Evolutionary conservation across 1,284 basidiomycete genomes (phyloP).

Genomic region (Uromyces viciae-fabae): DNA sequence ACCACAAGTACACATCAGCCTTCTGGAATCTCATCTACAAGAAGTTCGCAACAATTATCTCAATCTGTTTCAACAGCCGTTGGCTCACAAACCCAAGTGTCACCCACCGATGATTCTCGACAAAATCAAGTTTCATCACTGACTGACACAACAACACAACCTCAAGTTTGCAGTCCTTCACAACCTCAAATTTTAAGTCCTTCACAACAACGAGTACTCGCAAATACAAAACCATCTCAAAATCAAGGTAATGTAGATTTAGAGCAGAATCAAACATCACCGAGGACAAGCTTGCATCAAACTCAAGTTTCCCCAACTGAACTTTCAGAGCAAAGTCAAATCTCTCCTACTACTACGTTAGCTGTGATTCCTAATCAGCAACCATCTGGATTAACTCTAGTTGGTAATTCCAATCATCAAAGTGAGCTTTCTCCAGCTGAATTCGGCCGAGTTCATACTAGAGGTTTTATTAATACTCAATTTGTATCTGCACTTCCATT

Average conservation of each 20-base stretch:
- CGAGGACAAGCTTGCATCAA: neutral
- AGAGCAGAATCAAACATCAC: neutral
- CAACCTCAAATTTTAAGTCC: neutral
- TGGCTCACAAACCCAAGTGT: neutral
- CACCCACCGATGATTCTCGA: slow-evolving; percentile 19
- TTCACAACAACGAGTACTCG: neutral
- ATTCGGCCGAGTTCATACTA: too few species aligned
- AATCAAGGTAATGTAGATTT: too few species aligned
- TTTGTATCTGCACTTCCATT: too few species aligned
- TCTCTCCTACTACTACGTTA: neutral
- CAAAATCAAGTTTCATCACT: slow-evolving; percentile 1
- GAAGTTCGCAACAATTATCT: neutral
- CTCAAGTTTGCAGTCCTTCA: neutral
- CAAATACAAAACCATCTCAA: neutral
- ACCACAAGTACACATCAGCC: neutral
- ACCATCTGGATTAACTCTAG: neutral
- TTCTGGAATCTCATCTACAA: neutral
- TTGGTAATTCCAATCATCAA: too few species aligned
- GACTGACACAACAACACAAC: neutral
- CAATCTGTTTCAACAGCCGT: neutral
- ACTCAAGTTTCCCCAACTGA: neutral
- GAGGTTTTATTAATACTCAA: too few species aligned
- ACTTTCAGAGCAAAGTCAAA: neutral
- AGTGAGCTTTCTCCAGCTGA: too few species aligned
- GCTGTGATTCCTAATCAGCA: neutral